Conservation (phyloP, 345 rosid genomes). For the Limnanthes douglasii region DNA sequence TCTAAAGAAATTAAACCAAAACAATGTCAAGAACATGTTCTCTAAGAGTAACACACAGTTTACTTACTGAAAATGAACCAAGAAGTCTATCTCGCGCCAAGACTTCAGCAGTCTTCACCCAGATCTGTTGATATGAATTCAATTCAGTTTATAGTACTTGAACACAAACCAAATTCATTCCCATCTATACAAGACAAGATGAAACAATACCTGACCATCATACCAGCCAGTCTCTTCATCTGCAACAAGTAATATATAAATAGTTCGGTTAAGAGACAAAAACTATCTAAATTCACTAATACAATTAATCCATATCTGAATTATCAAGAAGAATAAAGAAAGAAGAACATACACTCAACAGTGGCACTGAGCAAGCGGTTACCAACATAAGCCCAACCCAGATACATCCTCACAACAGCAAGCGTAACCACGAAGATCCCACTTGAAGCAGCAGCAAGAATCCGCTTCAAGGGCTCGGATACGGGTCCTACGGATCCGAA, state of each 20-base stretch:
- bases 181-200: background rate
- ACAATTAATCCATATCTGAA: background rate
- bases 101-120: constrained; percentile 91
- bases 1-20: too few relatives aligned
- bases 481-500: constrained; percentile 60
- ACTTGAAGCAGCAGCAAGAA: constrained; percentile 50
- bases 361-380: constrained; percentile 95
- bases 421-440: constrained; percentile 71
- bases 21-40: too few relatives aligned
- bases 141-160: background rate
- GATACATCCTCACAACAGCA: constrained; percentile 84
- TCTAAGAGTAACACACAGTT: too few relatives aligned
- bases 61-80: constrained; percentile 63
- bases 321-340: background rate
- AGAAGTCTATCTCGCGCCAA: constrained; percentile 89
- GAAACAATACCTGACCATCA: constrained; percentile 67
- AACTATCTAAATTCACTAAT: too few relatives aligned
- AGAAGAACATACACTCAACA: constrained; percentile 42
- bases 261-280: background rate
- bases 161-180: too few relatives aligned
- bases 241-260: constrained; percentile 15
- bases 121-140: constrained; percentile 27
- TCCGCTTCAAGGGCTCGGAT: constrained; percentile 38
- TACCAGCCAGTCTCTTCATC: constrained; percentile 99
- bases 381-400: constrained; percentile 97